Conservation (phyloP, 352 stramenopile genomes). For the Chrysophaeum taylorii region DNA sequence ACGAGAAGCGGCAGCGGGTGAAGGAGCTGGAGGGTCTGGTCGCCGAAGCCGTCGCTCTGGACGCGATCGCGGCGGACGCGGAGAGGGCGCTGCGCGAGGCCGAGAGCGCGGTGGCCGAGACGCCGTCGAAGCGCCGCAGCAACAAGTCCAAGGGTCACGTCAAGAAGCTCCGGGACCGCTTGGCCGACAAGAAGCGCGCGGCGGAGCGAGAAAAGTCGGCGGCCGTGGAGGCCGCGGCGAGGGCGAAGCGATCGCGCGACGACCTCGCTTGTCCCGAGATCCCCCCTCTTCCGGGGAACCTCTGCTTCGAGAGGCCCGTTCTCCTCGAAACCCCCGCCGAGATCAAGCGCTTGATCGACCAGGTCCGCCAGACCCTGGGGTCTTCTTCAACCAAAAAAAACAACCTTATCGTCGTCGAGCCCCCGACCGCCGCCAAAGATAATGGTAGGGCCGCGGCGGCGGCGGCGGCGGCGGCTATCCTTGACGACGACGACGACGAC, state of each 20-base stretch:
- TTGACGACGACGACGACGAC: too few relatives aligned
- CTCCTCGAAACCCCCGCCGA: background rate
- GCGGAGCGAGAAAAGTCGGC: background rate
- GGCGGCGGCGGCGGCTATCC: too few relatives aligned
- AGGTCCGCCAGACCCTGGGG: background rate
- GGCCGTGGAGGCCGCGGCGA: background rate
- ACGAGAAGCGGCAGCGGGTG: background rate
- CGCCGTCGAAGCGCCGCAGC: background rate
- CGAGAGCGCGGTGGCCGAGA: background rate
- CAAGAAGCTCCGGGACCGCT: background rate
- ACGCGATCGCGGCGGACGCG: background rate
- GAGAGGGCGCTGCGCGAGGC: background rate
- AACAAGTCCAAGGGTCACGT: conserved; percentile 1
- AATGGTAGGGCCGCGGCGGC: too few relatives aligned
- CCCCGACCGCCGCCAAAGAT: too few relatives aligned
- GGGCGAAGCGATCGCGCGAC: background rate
- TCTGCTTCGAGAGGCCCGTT: background rate
- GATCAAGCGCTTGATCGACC: background rate
- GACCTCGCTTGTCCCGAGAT: background rate
- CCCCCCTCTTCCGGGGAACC: background rate
- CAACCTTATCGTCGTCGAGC: too few relatives aligned
- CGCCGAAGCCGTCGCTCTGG: background rate
- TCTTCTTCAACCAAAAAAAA: too few relatives aligned
- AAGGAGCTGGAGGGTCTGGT: background rate
- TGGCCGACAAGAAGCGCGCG: background rate